Percentiles rank a stretch among this genome's conserved stretches.
Evolutionary conservation across 805 yeast species (phyloP).

Genomic region (Myxozyma lipomycoides): DNA sequence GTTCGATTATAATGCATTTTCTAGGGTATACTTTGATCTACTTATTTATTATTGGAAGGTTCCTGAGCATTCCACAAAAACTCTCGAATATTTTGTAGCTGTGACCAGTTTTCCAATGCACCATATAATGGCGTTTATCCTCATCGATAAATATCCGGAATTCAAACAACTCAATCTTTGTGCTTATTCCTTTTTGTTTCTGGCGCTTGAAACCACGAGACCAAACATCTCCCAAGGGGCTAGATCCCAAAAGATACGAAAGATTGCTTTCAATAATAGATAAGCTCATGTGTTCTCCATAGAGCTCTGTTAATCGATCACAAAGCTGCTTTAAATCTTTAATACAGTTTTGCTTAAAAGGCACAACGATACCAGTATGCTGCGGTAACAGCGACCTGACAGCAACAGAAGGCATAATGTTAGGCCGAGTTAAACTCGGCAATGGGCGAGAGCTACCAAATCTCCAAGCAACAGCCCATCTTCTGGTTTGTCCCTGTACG

Average conservation of each 20-base stretch:
- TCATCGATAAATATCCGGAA: slow-evolving; percentile 7
- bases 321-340: background rate
- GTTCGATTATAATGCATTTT: background rate
- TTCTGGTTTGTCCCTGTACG: slow-evolving; percentile 20
- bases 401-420: background rate
- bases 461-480: slow-evolving; percentile 30
- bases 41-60: no score
- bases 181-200: slow-evolving; percentile 1
- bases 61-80: slow-evolving; percentile 18
- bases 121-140: background rate
- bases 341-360: background rate
- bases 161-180: background rate
- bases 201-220: slow-evolving; percentile 21
- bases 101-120: slow-evolving; percentile 17
- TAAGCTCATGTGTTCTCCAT: background rate
- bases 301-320: background rate
- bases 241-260: slow-evolving; percentile 5
- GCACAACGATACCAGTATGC: background rate
- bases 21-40: no score
- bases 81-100: slow-evolving; percentile 16
- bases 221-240: slow-evolving; percentile 23
- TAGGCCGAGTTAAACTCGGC: slow-evolving; percentile 9
- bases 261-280: background rate
- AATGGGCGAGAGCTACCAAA: slow-evolving; percentile 7
- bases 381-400: slow-evolving; percentile 3